Base-by-base conservation (phyloP, 495 filamentous ascomycete genomes). In the Beverwykella pulmonaria region DNA sequence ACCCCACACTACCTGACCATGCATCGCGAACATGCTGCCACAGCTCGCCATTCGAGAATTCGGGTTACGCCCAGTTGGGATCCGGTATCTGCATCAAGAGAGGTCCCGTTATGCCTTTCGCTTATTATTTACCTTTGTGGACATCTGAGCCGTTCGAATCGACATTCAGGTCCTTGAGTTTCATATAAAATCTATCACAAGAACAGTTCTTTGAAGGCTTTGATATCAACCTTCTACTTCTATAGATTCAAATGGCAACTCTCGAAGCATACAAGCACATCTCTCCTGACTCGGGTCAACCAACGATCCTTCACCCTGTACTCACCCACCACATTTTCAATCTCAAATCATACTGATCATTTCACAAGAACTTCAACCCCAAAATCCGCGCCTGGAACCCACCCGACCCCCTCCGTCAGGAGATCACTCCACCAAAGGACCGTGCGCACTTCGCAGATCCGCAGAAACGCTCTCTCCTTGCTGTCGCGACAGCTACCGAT, bases 391-490 rank as follows among this genome's bases (percentile, higher is more conserved):
- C 73, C 26, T 76, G 81, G 71, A 66, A 77, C 9, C 82, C 83
- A 32, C 76, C 80, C 0, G 82, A 83, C 74, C 62, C 78, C 1
- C 29, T 75, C 57, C 78, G 78, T 27, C 71, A 80, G 39, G 71
- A 77, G 53, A 63, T 82, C 15, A 50, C 61, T 15, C 82, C 82
- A 19, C 75, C 78, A 6, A 80, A 74, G 39, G 83, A 84, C 70
- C 75, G 82, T 2, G 83, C 79, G 0, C 67, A 72, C 26, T 83
- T 80, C 59, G 83, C 83, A 9, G 81, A 84, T 61, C 81, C 81
- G 5, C 74, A 79, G 59, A 83, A 84, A 63, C 79, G 78, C 53
- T 73, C 80, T 0, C 75, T 86, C 34, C 75, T 83, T 46, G 69
- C 80, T 2, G 78, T 75, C 14, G 81, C 80, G 0, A 82, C 76